phyloP scores from a whole-genome alignment of 495 filamentous ascomycete species.

The Aspergillus kassunensis region DNA sequence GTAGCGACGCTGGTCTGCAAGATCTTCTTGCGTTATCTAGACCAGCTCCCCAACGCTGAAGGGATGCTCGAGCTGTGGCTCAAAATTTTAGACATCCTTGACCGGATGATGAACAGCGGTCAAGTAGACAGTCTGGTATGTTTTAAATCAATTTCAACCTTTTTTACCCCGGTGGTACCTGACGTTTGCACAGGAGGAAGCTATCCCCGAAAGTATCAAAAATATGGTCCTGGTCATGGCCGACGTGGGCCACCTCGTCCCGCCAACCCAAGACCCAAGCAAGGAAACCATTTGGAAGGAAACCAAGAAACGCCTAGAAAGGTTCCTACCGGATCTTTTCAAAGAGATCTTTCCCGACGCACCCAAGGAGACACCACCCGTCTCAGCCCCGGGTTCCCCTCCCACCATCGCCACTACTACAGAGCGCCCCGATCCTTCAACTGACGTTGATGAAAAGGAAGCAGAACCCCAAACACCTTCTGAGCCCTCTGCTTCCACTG shows the following conservation, averaged over 20 bases:
- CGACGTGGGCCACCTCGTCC: constrained; percentile 78
- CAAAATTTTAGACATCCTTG: constrained; percentile 89
- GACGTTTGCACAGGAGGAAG: constrained; percentile 79
- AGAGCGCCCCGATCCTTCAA: background rate
- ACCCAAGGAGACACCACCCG: background rate
- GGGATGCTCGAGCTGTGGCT: constrained; percentile 95
- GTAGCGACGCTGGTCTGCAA: constrained; percentile 89
- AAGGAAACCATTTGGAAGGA: constrained; percentile 52
- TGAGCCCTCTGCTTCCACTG: background rate
- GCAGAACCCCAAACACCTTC: background rate
- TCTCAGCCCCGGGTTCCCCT: background rate
- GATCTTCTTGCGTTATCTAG: constrained; percentile 92
- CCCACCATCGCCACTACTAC: background rate
- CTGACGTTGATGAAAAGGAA: constrained; percentile 4
- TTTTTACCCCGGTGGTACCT: too few species aligned
- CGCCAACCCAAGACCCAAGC: constrained; percentile 47
- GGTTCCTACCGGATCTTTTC: constrained; percentile 79
- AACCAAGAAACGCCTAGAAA: constrained; percentile 84
- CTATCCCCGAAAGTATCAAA: constrained; percentile 91
- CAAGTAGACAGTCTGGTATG: constrained; percentile 79
- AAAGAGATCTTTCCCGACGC: constrained; percentile 45
- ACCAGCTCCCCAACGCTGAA: constrained; percentile 75
- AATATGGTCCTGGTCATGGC: constrained; percentile 97
- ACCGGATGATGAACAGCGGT: constrained; percentile 93
- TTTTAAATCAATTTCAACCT: too few species aligned